Evolutionary conservation across 441 rosid genomes (phyloP), one percentile per base, ranked within the genome.

Genomic region (Gossypium gossypioides): DNA sequence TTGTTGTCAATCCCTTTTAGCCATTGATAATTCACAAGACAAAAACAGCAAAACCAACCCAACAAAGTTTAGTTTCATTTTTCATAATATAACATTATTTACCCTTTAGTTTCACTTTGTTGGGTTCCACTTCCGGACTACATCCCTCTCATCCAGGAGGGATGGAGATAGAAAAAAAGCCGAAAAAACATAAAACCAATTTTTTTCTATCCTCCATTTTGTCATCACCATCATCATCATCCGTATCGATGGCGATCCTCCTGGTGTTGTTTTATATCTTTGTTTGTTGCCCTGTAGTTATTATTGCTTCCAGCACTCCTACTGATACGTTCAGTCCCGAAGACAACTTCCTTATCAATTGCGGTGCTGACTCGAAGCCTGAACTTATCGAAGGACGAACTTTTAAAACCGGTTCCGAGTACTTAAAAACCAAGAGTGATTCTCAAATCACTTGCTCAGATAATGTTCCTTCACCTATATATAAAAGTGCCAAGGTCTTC

Each of bases 141-240:
- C 64, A 42, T 81, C 78, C 82, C 83, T 82, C 76, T 79, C 79
- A n/a, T 66, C 85, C 79, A 84, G 96, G 91, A 86, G 93, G 92
- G 88, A 90, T 88, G 97, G 91, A 86, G 88, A 84, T 70, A 84
- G 85, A 85, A 86, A 79, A 79, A 61, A 86, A 81, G 67, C 71
- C 74, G 37, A 65, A 70, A 69, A 73, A 66, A 22, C 50, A 21
- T 16, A 2, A n/a, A 37, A 61, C 57, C 51, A 55, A 58, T 65
- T 70, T 50, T 74, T 83, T 85, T 76, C 76, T 84, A 68, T 83
- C 70, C 75, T 74, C 83, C 34, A 70, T 78, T 59, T 73, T 74
- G 44, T 72, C 76, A 4, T 72, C 81, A 32, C 25, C 16, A 0
- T 18, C 8, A 13, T 10, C 68, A 40, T 40, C 81, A 29, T 72